Base-by-base conservation (phyloP, 2,329 filamentous ascomycete genomes). In the Stenocarpella maydis region DNA sequence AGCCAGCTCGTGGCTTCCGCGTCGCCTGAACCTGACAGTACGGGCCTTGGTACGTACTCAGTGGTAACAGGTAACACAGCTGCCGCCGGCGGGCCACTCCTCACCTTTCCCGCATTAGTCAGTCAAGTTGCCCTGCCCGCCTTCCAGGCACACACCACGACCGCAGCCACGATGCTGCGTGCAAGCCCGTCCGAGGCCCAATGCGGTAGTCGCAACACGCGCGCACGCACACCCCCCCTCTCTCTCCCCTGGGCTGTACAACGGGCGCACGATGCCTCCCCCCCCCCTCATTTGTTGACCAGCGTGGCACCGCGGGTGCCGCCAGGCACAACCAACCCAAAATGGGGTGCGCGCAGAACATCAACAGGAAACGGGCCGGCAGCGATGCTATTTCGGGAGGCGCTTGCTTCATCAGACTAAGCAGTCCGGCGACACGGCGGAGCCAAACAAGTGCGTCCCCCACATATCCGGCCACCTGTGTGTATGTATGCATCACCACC, bases 301-400 rank as follows among this genome's bases (percentile, higher is more conserved):
- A 60, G 49, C 50, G 58, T 65, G 52, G 31, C 55, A 63, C 58
- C 43, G 43, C 58, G 58, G 28, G 58, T 63, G 58, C 58, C 58
- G 58, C 58, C 58, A 24, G 41, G 58, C 14, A 69, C 66, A 45
- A 47, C 28, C 60, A 43, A 63, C 64, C 37, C 60, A n/a, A 43
- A 63, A 65, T 26, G 37, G 39, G 26, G 41, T 52, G 41, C 34
- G 53, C 26, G 31, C 31, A 31, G n/a, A n/a, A n/a, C n/a, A n/a
- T n/a, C n/a, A n/a, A n/a, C n/a, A n/a, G n/a, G n/a, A n/a, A 26
- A 58, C 61, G 37, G 50, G 66, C 31, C 66, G 58, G 65, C 63
- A 66, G 61, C 66, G 58, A 39, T 71, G 69, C 69, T 71, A 69
- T 71, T 71, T 66, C 52, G 41, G 69, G 69, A 67, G 60, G 65